Conservation (phyloP, 2,329 filamentous ascomycete species). For the Ramularia endophylla region DNA sequence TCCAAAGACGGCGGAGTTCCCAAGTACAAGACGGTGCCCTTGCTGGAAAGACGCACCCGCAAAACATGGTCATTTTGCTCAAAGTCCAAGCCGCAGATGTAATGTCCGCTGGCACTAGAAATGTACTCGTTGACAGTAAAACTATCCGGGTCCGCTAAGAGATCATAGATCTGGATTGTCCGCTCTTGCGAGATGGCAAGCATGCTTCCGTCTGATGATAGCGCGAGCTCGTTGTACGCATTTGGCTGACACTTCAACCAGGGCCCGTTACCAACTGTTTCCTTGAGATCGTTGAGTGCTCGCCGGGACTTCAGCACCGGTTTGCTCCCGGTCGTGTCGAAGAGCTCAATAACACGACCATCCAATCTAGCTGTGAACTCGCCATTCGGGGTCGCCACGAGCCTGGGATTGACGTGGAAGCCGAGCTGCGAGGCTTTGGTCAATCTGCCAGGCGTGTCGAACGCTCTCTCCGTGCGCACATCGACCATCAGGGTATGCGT, state of each 20-base stretch:
- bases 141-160: conserved; percentile 24
- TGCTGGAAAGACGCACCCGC: conserved; percentile 29
- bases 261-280: conserved; percentile 28
- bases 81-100: conserved; percentile 31
- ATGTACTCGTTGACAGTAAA: conserved; percentile 29
- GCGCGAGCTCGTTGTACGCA: conserved; percentile 26
- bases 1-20: conserved; percentile 22
- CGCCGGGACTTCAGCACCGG: conserved; percentile 19
- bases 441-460: conserved; percentile 15
- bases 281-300: conserved; percentile 28
- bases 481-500: conserved; percentile 29
- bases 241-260: conserved; percentile 28
- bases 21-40: conserved; percentile 31
- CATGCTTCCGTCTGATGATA: conserved; percentile 27
- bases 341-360: conserved; percentile 26
- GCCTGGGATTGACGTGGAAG: conserved; percentile 16
- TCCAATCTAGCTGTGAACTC: conserved; percentile 24
- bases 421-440: conserved; percentile 13
- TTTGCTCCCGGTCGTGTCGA: conserved; percentile 21
- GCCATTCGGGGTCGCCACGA: conserved; percentile 22
- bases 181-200: conserved; percentile 31
- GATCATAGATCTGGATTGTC: conserved; percentile 31
- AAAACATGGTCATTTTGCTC: conserved; percentile 29
- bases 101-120: conserved; percentile 28
- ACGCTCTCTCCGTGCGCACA: conserved; percentile 18